Base-by-base conservation (phyloP, 2,329 filamentous ascomycete genomes). In the Fusarium albidum region DNA sequence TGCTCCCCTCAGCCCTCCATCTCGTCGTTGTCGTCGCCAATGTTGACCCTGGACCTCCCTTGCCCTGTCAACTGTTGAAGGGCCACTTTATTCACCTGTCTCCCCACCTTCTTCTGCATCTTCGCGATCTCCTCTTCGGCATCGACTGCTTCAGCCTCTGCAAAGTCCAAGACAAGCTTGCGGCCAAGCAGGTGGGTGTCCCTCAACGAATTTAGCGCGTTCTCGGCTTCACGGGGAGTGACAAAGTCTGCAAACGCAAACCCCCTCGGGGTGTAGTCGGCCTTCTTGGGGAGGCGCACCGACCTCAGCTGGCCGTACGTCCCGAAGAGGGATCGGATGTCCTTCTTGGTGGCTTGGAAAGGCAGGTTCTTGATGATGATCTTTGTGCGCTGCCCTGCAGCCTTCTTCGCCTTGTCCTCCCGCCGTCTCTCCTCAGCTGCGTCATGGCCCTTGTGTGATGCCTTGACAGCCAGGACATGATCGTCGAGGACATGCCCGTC, bases 211-310 rank as follows among this genome's bases (percentile, higher is more conserved):
- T 92, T 91, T 81, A 98, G 88, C 44, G 95, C 95, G 75, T 92
- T 96, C 71, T 84, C 80, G 57, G 95, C 95, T 79, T 99, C 95
- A 63, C 91, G 89, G 59, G 91, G 84, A 60, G 92, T 96, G 59
- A 92, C 87, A 75, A 98, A 99, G 71, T 98, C 93, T 39, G 92
- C 94, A 80, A 99, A 99, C 48, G 92, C 95, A 76, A 97, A 99
- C 52, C 95, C 95, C 75, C 94, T 89, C 68, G 93, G 87, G 46
- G 87, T 86, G 65, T 88, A 86, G 77, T 96, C 92, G 73, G 96
- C 94, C 75, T 97, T 98, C 79, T 96, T 93, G 46, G 95, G 95
- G 69, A 99, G 85, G 59, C 95, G 90, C 56, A 99, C 91, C 46
- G 92, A 94, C 68, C 92, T 89, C 59, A 99, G 85, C 72, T 96